Evolutionary conservation across 2,329 filamentous ascomycete species (phyloP), one percentile per base, ranked within the genome.

Genomic region (Paraphaeosphaeria sporulosa): DNA sequence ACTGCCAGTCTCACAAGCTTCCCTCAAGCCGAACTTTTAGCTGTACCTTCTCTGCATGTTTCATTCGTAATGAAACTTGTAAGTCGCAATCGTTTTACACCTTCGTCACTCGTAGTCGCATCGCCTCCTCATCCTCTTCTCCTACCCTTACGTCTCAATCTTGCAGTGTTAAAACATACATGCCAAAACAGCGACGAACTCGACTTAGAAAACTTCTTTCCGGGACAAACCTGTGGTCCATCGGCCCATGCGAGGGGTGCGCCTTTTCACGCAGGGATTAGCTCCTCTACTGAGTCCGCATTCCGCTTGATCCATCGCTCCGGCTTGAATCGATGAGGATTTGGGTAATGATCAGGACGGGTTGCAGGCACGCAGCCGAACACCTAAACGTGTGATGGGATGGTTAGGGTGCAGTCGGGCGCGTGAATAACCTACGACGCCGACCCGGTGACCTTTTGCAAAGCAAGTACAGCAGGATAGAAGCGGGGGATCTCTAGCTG

Each of bases 401-500:
- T 57, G n/a, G 56, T 27, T 42, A 62, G 40, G 3, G 23, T 4
- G 3, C 57, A 27, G 42, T 58, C 30, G 7, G 34, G 46, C 1
- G 60, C 44, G 17, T 9, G 8, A 4, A 66, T 42, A 4, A 12
- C 9, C 34, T 61, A 53, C 1, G 51, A 51, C 19, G 38, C 17
- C 17, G 38, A 21, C 13, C 56, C 64, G 5, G 75, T 78, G 46
- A 63, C 65, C 64, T 77, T 77, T 2, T 69, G 66, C 8, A 77
- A 47, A 2, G 61, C 61, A 4, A 69, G 50, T 6, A 81, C 75
- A 0, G 78, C 76, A 0, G 75, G 72, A 49, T 79, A 82, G 0
- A 83, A 71, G 6, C 80, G 80, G 9, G 83, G 63, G 0, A 78
- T 80, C 66, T 84, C 82, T 34, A 76, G 78, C 54, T 56, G 34